Conservation (phyloP, 2,329 filamentous ascomycete species). For the Botrytis byssoidea region DNA sequence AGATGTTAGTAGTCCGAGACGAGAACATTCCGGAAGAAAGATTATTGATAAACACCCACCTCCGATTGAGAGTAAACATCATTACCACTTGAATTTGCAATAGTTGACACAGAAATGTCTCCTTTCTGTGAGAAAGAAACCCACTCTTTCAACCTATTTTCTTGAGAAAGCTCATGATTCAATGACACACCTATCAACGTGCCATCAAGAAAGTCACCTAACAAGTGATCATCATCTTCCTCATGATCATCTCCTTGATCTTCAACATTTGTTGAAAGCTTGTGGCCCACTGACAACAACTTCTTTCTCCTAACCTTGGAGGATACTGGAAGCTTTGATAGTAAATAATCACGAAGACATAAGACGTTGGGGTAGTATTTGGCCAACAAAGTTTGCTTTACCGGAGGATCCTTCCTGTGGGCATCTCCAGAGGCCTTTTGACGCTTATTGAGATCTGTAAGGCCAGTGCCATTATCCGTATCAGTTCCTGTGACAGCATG, state of each 20-base stretch:
- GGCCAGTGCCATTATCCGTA: slow-evolving; percentile 17
- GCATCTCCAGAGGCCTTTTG: slow-evolving; percentile 28
- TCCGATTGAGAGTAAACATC: slow-evolving; percentile 60
- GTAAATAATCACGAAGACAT: slow-evolving; percentile 68
- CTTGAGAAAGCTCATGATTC: slow-evolving; percentile 27
- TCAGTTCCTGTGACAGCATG: slow-evolving; percentile 17
- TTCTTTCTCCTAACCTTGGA: slow-evolving; percentile 63
- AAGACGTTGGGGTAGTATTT: slow-evolving; percentile 65
- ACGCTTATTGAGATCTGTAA: slow-evolving; percentile 34
- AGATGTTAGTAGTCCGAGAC: slow-evolving; percentile 14
- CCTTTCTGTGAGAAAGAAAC: slow-evolving; percentile 63
- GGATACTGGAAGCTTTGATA: slow-evolving; percentile 62
- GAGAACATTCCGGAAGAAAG: slow-evolving; percentile 20
- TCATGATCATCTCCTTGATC: not conserved
- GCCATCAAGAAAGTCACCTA: slow-evolving; percentile 35
- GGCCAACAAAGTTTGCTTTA: slow-evolving; percentile 62
- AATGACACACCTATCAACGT: slow-evolving; percentile 36
- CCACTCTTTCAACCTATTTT: slow-evolving; percentile 55
- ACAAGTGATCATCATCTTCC: slow-evolving; percentile 20
- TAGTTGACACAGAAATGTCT: slow-evolving; percentile 55
- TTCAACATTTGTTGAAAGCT: not conserved
- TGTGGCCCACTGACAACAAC: slow-evolving; percentile 40
- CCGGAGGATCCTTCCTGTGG: slow-evolving; percentile 27
- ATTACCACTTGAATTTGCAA: slow-evolving; percentile 45
- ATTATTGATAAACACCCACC: slow-evolving; percentile 45